Conservation (phyloP, 139 green algal genomes). For the Tetraselmis striata region DNA sequence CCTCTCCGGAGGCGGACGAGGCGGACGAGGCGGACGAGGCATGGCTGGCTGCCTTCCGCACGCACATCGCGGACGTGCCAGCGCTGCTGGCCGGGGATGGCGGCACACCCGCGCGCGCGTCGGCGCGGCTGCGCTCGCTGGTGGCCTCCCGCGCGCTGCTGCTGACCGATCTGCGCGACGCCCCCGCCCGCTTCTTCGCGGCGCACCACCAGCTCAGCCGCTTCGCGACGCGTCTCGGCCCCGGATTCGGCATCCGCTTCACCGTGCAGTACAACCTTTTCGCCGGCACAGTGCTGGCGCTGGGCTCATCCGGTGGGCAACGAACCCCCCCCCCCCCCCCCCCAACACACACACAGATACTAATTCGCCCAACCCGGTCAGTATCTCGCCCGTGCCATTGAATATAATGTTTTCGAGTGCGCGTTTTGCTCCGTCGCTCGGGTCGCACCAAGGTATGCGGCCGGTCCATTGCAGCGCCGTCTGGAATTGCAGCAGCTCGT, state of each 20-base stretch:
- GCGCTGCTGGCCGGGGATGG: not conserved
- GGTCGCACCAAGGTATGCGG: no score
- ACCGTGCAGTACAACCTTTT: constrained; percentile 36
- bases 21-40: not conserved
- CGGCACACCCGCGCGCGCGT: not conserved
- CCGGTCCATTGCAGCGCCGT: no score
- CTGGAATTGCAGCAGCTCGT: no score
- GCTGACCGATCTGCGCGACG: not conserved
- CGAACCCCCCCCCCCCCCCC: no score
- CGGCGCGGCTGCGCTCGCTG: not conserved
- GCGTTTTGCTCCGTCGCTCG: no score
- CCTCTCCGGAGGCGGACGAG: no score
- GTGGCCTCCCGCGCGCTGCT: not conserved
- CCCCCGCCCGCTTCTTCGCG: not conserved
- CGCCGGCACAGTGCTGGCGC: constrained; percentile 21
- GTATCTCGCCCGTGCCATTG: no score
- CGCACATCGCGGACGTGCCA: not conserved
- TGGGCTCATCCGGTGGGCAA: constrained; percentile 4
- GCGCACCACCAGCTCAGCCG: constrained; percentile 1
- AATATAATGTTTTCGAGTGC: no score
- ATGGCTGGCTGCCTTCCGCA: not conserved
- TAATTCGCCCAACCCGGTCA: no score
- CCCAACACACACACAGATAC: no score
- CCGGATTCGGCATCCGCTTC: constrained; percentile 29
- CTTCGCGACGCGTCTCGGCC: constrained; percentile 5